Percentiles rank a stretch among this genome's conserved stretches.
Conservation (phyloP, 768 basidiomycete species). For the Clathrus columnatus region DNA sequence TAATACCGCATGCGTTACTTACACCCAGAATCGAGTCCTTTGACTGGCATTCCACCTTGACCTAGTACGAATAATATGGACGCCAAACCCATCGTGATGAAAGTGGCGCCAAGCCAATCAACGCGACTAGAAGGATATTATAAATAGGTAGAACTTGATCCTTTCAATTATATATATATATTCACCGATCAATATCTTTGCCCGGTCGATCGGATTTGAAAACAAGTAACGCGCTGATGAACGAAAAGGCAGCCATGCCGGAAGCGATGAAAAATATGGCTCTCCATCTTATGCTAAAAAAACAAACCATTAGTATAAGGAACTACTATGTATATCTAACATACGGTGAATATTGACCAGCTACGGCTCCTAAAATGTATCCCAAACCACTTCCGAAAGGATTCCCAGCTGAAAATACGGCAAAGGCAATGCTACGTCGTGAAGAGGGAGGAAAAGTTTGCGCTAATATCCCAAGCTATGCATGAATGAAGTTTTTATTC, state of each 20-base stretch:
- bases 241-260: constrained; percentile 45
- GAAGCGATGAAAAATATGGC: constrained; percentile 52
- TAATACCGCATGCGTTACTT: constrained; percentile 20
- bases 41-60: constrained; percentile 49
- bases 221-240: constrained; percentile 44
- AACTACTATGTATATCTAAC: constrained; percentile 1
- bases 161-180: constrained; percentile 29
- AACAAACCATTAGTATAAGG: constrained; percentile 1
- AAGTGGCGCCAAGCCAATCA: constrained; percentile 69
- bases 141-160: background rate
- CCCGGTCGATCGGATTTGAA: constrained; percentile 49
- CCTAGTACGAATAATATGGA: constrained; percentile 68
- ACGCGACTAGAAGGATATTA: constrained; percentile 35
- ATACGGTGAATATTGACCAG: constrained; percentile 45
- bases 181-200: constrained; percentile 16
- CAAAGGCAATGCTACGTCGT: constrained; percentile 67
- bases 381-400: constrained; percentile 75
- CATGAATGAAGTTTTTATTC: too few species aligned
- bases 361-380: constrained; percentile 56
- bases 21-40: constrained; percentile 57
- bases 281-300: constrained; percentile 48
- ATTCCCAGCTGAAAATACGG: constrained; percentile 77
- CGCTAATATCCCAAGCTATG: constrained; percentile 73
- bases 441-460: constrained; percentile 62
- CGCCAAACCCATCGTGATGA: constrained; percentile 58